Evolutionary conservation across 2,329 filamentous ascomycete genomes (phyloP), one percentile per base, ranked within the genome.

Genomic region (Fusarium vanettenii): DNA sequence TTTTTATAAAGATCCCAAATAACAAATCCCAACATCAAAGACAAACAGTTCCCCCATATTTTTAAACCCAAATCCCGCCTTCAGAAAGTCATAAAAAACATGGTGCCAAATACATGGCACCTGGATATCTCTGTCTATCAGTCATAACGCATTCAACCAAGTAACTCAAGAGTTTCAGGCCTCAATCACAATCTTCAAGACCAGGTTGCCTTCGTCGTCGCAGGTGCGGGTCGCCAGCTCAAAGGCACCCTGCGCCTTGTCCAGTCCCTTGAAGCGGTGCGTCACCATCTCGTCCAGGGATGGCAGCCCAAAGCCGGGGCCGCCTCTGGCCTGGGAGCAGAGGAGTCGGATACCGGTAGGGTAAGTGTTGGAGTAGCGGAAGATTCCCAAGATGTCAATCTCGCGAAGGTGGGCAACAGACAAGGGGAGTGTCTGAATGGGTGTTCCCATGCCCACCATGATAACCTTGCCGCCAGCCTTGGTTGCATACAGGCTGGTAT

Each of bases 361-460:
- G 79, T 95, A 95, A 0, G 92, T 94, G 81, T 94, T 93, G 22
- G 92, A 92, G 76, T 95, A 95, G 57, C 93, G 88, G 84, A 95
- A 95, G 33, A 94, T 91, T 37, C 93, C 93, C n/a, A 94, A 84
- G 35, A 95, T 92, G 79, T 95, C 93, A 50, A 95, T 91, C 83
- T 95, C 93, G 41, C 92, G 89, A 31, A 94, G 85, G 43, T 93
- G 92, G 4, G 93, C 93, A 6, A 92, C 91, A 9, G 91, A 93
- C 55, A 95, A 85, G 2, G 93, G 93, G 2, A 95, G 86, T 0
- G 92, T 94, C 81, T 95, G 92, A 62, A 94, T 89, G 0, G 93
- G 93, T 6, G 90, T 93, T 41, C 93, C 93, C 93, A 95, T 95
- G 63, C 93, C 93, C 27, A 95, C 92, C 81, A 95, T 91, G 81